Evolutionary conservation across 176 grass and related monocot genomes (phyloP).

Genomic region (Cenchrus americanus): DNA sequence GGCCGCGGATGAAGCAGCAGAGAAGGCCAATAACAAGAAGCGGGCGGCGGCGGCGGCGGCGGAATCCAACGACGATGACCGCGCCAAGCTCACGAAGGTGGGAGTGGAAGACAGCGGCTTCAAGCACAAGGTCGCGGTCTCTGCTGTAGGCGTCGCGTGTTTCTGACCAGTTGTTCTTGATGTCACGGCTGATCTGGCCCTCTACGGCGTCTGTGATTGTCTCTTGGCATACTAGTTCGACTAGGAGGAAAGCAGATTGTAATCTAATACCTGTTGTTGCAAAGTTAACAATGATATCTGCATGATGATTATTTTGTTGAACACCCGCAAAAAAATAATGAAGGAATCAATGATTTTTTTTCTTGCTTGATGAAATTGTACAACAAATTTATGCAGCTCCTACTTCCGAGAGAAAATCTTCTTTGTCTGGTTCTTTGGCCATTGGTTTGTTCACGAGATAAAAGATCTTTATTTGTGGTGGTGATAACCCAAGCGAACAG

Average conservation of each 20-base stretch:
- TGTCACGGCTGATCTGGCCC: neutral
- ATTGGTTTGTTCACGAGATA: too few relatives aligned
- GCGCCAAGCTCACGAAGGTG: constrained; percentile 8
- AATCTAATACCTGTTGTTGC: neutral
- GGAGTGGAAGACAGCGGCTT: neutral
- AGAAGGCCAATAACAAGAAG: constrained; percentile 34
- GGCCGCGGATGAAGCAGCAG: neutral
- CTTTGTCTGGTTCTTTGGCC: too few relatives aligned
- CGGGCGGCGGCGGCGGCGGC: neutral
- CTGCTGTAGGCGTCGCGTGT: neutral
- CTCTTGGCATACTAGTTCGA: neutral
- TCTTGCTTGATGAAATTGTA: too few relatives aligned
- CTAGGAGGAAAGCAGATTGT: neutral
- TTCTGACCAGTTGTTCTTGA: neutral
- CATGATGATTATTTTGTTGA: neutral
- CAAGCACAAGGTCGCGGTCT: neutral
- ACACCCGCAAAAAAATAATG: too few relatives aligned
- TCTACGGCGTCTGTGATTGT: too few relatives aligned
- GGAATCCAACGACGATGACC: neutral
- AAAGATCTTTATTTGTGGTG: too few relatives aligned
- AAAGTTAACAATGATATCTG: neutral
- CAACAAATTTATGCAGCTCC: too few relatives aligned
- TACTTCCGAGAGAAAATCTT: too few relatives aligned
- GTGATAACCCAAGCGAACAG: too few relatives aligned
- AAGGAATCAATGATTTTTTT: neutral